These are phyloP conservation scores for Mycena olivaceomarginata DNA, from an alignment of 768 basidiomycete species.

Conservation along the genomic window DNA sequence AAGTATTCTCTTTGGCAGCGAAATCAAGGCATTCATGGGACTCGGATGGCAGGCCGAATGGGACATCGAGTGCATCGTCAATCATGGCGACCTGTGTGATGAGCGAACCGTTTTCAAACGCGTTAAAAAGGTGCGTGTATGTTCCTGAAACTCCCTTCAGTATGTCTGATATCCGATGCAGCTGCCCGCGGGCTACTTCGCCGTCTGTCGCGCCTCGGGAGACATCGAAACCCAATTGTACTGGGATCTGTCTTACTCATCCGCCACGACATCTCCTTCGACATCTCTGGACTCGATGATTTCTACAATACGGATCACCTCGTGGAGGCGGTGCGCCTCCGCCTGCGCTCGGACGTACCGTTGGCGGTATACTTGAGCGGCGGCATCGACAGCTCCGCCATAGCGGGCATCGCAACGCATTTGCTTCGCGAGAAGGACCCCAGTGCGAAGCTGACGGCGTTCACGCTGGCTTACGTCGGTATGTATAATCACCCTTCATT, in stretches of 20 bases:
- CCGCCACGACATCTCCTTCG: not conserved
- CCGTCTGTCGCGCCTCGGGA: not conserved
- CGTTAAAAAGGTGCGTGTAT: not conserved
- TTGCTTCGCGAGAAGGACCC: slow-evolving; percentile 35
- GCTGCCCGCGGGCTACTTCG: not conserved
- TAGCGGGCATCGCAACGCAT: slow-evolving; percentile 34
- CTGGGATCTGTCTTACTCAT: not conserved
- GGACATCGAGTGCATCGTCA: not conserved
- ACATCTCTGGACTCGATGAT: not conserved
- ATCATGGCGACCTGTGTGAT: not conserved
- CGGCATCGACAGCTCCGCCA: slow-evolving; percentile 38
- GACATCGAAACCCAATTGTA: not conserved
- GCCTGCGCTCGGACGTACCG: slow-evolving; percentile 37
- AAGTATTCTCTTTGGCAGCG: not conserved
- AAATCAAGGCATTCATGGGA: slow-evolving; percentile 7
- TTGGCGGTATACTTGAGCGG: slow-evolving; percentile 39
- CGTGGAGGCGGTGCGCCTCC: slow-evolving; percentile 30
- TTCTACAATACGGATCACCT: slow-evolving; percentile 5
- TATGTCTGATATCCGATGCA: not conserved
- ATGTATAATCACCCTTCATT: not conserved
- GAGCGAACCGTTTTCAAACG: not conserved
- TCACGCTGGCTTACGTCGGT: slow-evolving; percentile 34
- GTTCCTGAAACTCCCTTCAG: not conserved
- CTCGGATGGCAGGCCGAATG: slow-evolving; percentile 4
- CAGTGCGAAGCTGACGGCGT: slow-evolving; percentile 23